phyloP scores from a whole-genome alignment of 495 filamentous ascomycete species.

The Penicillium argentinense region DNA sequence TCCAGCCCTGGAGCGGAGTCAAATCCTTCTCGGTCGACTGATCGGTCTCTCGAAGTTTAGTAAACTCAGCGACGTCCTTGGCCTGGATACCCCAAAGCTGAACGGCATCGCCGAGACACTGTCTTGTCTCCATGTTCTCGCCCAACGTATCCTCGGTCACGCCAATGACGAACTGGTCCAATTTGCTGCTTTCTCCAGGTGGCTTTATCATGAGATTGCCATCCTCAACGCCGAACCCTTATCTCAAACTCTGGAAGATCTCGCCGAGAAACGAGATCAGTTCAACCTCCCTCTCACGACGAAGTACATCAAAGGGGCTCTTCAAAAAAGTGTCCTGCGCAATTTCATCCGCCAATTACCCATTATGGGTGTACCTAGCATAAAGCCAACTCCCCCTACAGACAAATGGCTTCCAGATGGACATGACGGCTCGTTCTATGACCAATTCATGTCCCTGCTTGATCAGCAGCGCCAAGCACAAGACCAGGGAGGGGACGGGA shows the following conservation, averaged over 20 bases:
- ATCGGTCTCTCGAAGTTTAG: slow-evolving; percentile 84
- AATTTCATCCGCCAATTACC: slow-evolving; percentile 46
- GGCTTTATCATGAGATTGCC: slow-evolving; percentile 86
- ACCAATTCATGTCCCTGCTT: slow-evolving; percentile 42
- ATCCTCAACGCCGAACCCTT: slow-evolving; percentile 45
- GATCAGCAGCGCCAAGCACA: slow-evolving; percentile 30
- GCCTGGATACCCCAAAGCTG: slow-evolving; percentile 59
- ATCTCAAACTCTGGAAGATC: slow-evolving; percentile 46
- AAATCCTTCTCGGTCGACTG: slow-evolving; percentile 77
- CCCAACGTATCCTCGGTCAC: slow-evolving; percentile 68
- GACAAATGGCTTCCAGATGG: slow-evolving; percentile 43
- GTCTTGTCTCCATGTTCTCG: slow-evolving; percentile 68
- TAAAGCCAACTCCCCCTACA: slow-evolving; percentile 20
- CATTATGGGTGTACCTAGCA: slow-evolving; percentile 37
- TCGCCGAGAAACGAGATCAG: slow-evolving; percentile 44
- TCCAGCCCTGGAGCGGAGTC: slow-evolving; percentile 80
- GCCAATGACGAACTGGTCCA: slow-evolving; percentile 76
- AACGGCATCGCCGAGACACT: slow-evolving; percentile 67
- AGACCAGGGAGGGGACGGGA: slow-evolving; percentile 21
- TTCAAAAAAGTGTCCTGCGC: slow-evolving; percentile 47
- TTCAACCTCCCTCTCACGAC: slow-evolving; percentile 48
- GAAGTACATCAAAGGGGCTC: slow-evolving; percentile 52
- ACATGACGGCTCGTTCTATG: slow-evolving; percentile 47
- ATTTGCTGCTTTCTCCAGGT: slow-evolving; percentile 76
- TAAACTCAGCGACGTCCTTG: slow-evolving; percentile 63